Evolutionary conservation across 257 asterid species (phyloP).

Genomic region (Salvia splendens): DNA sequence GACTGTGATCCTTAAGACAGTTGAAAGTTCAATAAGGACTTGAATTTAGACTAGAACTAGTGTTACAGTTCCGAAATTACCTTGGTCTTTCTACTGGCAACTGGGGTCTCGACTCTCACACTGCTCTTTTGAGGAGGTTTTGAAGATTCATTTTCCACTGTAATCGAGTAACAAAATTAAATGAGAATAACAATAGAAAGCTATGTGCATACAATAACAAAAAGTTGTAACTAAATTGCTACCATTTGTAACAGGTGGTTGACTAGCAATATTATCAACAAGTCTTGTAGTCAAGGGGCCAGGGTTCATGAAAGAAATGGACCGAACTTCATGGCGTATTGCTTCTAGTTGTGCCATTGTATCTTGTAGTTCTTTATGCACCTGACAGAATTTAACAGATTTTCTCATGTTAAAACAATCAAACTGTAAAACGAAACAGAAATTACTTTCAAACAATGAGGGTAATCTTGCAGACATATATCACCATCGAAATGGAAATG

Average conservation of each 20-base stretch:
- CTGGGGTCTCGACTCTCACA: slow-evolving; percentile 37
- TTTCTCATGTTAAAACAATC: slow-evolving; percentile 5
- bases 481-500: not conserved
- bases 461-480: too few relatives aligned
- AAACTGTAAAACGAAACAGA: not conserved
- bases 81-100: slow-evolving; percentile 45
- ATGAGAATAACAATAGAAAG: slow-evolving; percentile 14
- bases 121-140: slow-evolving; percentile 39
- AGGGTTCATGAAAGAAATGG: slow-evolving; percentile 72
- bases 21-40: not conserved
- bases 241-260: slow-evolving; percentile 45
- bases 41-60: not conserved
- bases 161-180: slow-evolving; percentile 19
- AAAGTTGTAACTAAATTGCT: slow-evolving; percentile 18
- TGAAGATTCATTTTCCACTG: slow-evolving; percentile 43
- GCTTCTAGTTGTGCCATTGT: slow-evolving; percentile 83
- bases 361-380: slow-evolving; percentile 90
- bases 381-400: slow-evolving; percentile 43
- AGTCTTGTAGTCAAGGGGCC: slow-evolving; percentile 69
- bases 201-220: slow-evolving; percentile 14
- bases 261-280: slow-evolving; percentile 57
- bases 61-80: slow-evolving; percentile 33
- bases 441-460: not conserved
- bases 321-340: slow-evolving; percentile 77
- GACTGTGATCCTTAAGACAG: slow-evolving; percentile 49